These are phyloP conservation scores for Blastobotrys illinoisensis DNA, from an alignment of 1,139 yeast species.

Conservation along the genomic window DNA sequence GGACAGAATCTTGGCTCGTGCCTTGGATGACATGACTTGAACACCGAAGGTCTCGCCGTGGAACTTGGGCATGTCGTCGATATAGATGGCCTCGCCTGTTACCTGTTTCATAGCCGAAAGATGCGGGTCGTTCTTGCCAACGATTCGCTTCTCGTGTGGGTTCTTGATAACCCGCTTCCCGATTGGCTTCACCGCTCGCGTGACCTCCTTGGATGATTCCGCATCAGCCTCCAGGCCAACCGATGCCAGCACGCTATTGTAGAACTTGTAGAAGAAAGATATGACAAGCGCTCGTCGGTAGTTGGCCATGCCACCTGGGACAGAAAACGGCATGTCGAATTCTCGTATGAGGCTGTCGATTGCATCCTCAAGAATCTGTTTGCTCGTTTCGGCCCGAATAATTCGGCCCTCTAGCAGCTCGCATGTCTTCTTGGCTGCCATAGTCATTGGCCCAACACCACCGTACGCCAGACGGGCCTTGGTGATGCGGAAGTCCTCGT, in stretches of 20 bases:
- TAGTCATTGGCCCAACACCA: constrained; percentile 44
- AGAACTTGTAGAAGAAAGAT: constrained; percentile 42
- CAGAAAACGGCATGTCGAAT: constrained; percentile 37
- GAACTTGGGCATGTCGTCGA: constrained; percentile 41
- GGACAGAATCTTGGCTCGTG: constrained; percentile 38
- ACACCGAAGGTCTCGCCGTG: constrained; percentile 39
- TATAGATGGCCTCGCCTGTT: constrained; percentile 41
- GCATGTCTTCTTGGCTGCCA: constrained; percentile 35
- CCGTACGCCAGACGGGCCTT: constrained; percentile 38
- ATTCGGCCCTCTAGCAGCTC: constrained; percentile 28
- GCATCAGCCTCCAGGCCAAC: constrained; percentile 22
- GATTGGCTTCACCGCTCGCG: constrained; percentile 32
- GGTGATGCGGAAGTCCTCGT: constrained; percentile 22
- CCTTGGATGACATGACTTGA: constrained; percentile 39
- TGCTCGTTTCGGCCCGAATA: constrained; percentile 19
- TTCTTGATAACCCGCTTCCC: constrained; percentile 38
- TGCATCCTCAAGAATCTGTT: constrained; percentile 28
- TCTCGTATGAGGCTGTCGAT: constrained; percentile 33
- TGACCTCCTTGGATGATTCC: constrained; percentile 33
- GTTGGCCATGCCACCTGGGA: constrained; percentile 46
- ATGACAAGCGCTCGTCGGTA: constrained; percentile 39
- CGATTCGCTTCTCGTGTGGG: constrained; percentile 33
- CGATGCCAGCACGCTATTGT: constrained; percentile 27
- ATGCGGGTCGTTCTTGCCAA: constrained; percentile 40
- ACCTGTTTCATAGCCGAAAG: constrained; percentile 42